Evolutionary conservation across 192 early-diverging fungal genomes (phyloP).

Genomic region (Phycomyces blakesleeanus): DNA sequence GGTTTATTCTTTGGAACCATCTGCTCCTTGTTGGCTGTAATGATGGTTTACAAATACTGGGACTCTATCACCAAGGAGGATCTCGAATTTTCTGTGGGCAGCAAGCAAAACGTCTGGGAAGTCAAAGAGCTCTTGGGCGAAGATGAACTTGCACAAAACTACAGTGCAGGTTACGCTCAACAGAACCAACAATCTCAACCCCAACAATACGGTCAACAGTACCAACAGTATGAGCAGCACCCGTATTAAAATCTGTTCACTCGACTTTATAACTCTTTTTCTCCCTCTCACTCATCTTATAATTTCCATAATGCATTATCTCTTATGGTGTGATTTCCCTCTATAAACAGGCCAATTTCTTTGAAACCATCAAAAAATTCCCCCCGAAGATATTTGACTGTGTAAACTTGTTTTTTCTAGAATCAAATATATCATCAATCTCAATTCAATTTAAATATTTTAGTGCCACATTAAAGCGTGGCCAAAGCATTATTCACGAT

Average conservation of each 20-base stretch:
- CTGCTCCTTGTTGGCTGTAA: slow-evolving; percentile 85
- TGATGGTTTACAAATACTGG: slow-evolving; percentile 99
- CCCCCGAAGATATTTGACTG: neutral
- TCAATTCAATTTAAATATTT: too few species aligned
- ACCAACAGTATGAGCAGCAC: slow-evolving; percentile 26
- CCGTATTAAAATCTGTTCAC: slow-evolving; percentile 13
- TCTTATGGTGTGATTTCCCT: slow-evolving; percentile 1
- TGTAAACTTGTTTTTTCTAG: too few species aligned
- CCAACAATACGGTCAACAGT: slow-evolving; percentile 27
- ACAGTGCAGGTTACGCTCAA: slow-evolving; percentile 26
- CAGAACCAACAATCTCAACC: slow-evolving; percentile 16
- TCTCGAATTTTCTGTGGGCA: slow-evolving; percentile 83
- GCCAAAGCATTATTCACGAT: too few species aligned
- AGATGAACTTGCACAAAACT: slow-evolving; percentile 40
- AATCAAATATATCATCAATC: too few species aligned
- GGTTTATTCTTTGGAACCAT: slow-evolving; percentile 96
- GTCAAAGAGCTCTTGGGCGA: slow-evolving; percentile 68
- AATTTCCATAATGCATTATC: slow-evolving; percentile 5
- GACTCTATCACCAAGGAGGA: slow-evolving; percentile 99
- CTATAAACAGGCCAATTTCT: neutral
- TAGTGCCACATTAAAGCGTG: too few species aligned
- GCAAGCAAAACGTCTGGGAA: slow-evolving; percentile 78
- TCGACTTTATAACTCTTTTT: neutral
- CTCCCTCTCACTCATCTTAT: neutral
- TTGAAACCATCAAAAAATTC: neutral